Base-by-base conservation (phyloP, 2,329 filamentous ascomycete genomes). In the Ceratocystis harringtonii region DNA sequence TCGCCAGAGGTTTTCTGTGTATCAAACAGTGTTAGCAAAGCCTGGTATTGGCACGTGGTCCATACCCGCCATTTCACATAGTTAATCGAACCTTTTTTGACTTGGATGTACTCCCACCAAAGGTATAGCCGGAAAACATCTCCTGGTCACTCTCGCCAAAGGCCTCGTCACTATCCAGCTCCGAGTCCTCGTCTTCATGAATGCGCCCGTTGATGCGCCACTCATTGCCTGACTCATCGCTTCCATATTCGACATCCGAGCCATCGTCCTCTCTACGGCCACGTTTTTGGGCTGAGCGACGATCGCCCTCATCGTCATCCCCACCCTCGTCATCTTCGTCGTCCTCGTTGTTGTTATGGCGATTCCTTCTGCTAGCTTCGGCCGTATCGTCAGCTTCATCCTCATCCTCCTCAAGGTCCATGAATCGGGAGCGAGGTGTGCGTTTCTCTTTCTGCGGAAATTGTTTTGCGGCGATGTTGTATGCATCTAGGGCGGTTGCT, bases 91-190 rank as follows among this genome's bases (percentile, higher is more conserved):
- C 71, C 67, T 74, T 72, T 62, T 65, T 67, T 52, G 74, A 72
- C 64, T 74, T 75, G 1, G 74, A 69, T 61, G 75, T 76, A 70
- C 77, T 79, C 10, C 80, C 81, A 1, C 80, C 71, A 68, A 85
- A 84, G 0, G 78, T 71, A 71, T 87, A 95, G 10, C 85, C 89
- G 69, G 90, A 84, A 69, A 95, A 95, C 68, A 81, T 82, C 72
- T 95, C 92, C 71, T 94, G 86, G 71, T 96, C 92, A 71, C 89
- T 94, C 69, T 89, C 86, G 2, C 90, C 89, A 78, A 96, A 90
- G 1, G 92, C 92, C 71, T 95, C 90, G 72, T 86, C 83, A 70
- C 81, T 84, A 69, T 86, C 84, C 64, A 85, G 81, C 67, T 85
- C 83, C 4, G 83, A 85, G 70, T 86, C 83, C 22, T 85, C 80